A percentile compares a stretch with the other conserved stretches of the same genome.
phyloP scores from a whole-genome alignment of 2,329 filamentous ascomycete genomes.

The Pseudogymnoascus verrucosus region DNA sequence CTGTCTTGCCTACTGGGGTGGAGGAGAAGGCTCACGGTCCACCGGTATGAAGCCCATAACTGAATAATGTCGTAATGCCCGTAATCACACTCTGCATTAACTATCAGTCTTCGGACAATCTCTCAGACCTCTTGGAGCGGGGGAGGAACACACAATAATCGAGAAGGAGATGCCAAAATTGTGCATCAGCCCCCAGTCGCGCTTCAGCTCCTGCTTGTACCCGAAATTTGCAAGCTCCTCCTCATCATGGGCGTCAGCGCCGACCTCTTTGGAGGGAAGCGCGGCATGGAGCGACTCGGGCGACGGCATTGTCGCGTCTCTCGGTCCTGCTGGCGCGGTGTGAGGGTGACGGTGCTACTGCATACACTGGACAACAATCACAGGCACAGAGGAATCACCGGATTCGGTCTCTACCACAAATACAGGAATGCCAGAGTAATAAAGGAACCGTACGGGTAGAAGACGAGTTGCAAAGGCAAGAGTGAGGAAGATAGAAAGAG shows the following conservation, averaged over 20 bases:
- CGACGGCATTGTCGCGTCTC: background rate
- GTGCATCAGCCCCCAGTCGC: constrained; percentile 50
- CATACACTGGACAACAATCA: background rate
- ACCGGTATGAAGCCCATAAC: constrained; percentile 47
- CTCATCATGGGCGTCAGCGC: constrained; percentile 33
- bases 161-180: constrained; percentile 56
- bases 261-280: background rate
- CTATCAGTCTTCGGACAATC: background rate
- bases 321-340: background rate
- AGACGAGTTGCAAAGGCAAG: background rate
- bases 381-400: background rate
- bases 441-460: background rate
- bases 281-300: background rate
- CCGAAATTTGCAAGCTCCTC: constrained; percentile 46
- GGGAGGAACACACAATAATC: constrained; percentile 42
- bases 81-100: constrained; percentile 45
- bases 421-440: background rate
- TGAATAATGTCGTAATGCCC: constrained; percentile 50
- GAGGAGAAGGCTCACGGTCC: constrained; percentile 44
- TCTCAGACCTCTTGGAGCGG: background rate
- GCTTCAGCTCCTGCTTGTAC: constrained; percentile 50
- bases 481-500: background rate
- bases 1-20: background rate
- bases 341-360: background rate
- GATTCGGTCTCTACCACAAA: background rate